Base-by-base conservation (phyloP, 352 stramenopile genomes). In the Thalassiosira ordinaria region DNA sequence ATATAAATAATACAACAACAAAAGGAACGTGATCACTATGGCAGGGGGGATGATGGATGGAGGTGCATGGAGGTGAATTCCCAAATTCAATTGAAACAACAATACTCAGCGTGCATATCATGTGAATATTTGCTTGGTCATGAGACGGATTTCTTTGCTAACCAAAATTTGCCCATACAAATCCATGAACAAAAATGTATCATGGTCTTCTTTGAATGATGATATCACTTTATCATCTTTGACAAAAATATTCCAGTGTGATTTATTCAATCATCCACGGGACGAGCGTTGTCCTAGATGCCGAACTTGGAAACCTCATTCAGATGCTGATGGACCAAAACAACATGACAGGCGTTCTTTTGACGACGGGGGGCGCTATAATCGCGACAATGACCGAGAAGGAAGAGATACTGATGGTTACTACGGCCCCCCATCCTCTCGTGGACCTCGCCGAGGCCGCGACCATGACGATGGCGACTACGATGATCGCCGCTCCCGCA, bases 1-100 rank as follows among this genome's bases (percentile, higher is more conserved):
- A 7, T n/a, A 26, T n/a, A n/a, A n/a, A n/a, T n/a, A n/a, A n/a
- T n/a, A n/a, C 20, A 26, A 53, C 14, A 24, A 53, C n/a, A 26
- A 53, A 26, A 53, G 46, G 46, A 53, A 53, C 44, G 49, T 56
- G 8, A 55, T 7, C 33, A 29, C 11, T 37, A 18, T 62, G 26
- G 44, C 7, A 16, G 18, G 35, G 16, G 26, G 31, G 55, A 65
- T n/a, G 31, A 24, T 14, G 52, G 57, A 61, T 79, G 70, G 70
- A 66, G 55, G 61, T 71, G 70, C n/a, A 44, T 72, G 70, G 70
- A 79, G 70, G 70, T 79, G 70, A 79, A 76, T 74, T 47, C 9
- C 46, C 20, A 67, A 41, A 70, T 16, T 18, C 26, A 9, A 27
- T 29, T 20, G 14, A 56, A 41, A 41, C 33, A 41, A 41, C 5